Evolutionary conservation across 2,329 filamentous ascomycete genomes (phyloP), one percentile per base, ranked within the genome.

Genomic region (Phaeosphaeria sp.): DNA sequence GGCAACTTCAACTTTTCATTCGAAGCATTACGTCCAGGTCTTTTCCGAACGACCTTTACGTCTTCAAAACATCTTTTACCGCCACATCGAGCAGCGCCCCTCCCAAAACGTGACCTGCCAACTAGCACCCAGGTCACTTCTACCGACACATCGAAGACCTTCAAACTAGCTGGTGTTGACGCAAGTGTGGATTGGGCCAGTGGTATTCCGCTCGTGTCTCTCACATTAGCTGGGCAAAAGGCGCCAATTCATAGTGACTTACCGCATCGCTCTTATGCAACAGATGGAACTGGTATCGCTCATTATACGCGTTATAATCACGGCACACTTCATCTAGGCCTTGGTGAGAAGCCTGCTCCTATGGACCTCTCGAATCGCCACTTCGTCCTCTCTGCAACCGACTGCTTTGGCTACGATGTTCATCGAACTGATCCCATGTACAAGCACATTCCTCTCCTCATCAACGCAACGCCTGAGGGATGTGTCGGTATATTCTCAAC

Each of bases 371-470:
- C 84, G 0, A 88, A 87, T 30, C 83, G 89, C 0, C 81, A 85
- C 23, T 92, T 91, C 71, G 82, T 84, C 23, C 79, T 92, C 15
- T 87, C 88, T 0, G 88, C 87, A 1, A 91, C 87, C 0, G 89
- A 92, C 72, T 89, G 85, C 39, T 92, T 92, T 64, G 88, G 89
- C 2, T 91, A 92, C 68, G 89, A 92, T 64, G 84, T 87, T 3
- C 87, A 90, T 69, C 83, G 84, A 10, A 89, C 88, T 2, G 89
- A 92, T 71, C 89, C 89, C 0, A 79, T 91, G 53, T 92, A 92
- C 78, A 92, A 92, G 76, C 87, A 91, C 66, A 90, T 91, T 41
- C 90, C 90, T 0, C 81, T 92, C 0, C 79, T 92, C 25, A 88
- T 92, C 74, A 90, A 90, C 54, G 86, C 85, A 0, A 88, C 86